Base-by-base conservation (phyloP, 441 rosid genomes). In the Pelargonium hybrid region DNA sequence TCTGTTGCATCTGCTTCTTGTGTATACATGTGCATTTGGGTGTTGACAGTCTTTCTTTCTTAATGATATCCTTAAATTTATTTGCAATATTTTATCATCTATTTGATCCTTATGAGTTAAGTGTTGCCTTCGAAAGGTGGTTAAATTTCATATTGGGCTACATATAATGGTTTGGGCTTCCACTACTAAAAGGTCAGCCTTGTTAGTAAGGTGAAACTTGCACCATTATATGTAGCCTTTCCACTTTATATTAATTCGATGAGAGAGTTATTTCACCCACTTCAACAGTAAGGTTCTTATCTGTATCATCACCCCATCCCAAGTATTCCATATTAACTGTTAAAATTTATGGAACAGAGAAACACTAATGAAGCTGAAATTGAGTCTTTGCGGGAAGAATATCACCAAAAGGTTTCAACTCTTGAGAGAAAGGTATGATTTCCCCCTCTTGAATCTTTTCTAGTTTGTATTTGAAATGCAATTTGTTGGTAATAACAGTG, bases 301-400 rank as follows among this genome's bases (percentile, higher is more conserved):
- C 66, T 39, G 7, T 31, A 31, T 4, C 31, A 29, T 62, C 10
- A 29, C 41, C 15, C 13, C 65, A 11, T n/a, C 34, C 26, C 65
- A 5, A 37, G 45, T 34, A 65, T 65, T 39, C 23, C 47, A 65
- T 63, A 65, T 71, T 82, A 73, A 81, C 67, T 6, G 37, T 63
- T 59, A 68, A 75, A 77, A 52, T 69, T 76, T 78, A 29, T 81
- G 86, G 59, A 75, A 77, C 92, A 92, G 99, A 88, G 90, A 77
- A 92, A 90, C 85, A 80, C 95, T 69, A 88, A 69, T 76, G 98
- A 89, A 54, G 97, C 95, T 4, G 99, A 95, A 86, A 78, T 95
- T 59, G 98, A 95, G 82, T 87, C 98, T 73, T 82, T 95, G 83
- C 86, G 95, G 73, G 99, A 92, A 83, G 98, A 92, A 86, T 95